phyloP scores from a whole-genome alignment of 2,329 filamentous ascomycete genomes.

The Westerdykella sp. region DNA sequence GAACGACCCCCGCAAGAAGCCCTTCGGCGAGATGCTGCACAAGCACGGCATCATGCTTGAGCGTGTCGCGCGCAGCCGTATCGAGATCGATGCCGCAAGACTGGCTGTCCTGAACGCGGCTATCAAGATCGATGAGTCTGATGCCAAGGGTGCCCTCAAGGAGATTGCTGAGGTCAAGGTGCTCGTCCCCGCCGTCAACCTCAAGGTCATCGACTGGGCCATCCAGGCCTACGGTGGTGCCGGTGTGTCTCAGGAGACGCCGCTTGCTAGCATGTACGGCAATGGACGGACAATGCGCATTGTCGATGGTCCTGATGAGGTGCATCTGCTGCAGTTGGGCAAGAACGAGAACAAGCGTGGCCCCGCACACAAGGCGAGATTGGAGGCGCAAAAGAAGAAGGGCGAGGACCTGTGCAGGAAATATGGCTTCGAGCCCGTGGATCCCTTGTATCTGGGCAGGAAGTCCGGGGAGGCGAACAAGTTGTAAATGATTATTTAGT shows the following conservation, averaged over 20 bases:
- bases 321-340: constrained; percentile 69
- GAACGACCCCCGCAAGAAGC: constrained; percentile 85
- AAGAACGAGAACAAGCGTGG: constrained; percentile 72
- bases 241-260: constrained; percentile 91
- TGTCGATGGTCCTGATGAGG: constrained; percentile 94
- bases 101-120: constrained; percentile 90
- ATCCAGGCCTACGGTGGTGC: constrained; percentile 88
- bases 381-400: constrained; percentile 59
- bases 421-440: constrained; percentile 45
- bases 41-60: constrained; percentile 93
- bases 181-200: constrained; percentile 71
- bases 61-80: constrained; percentile 84
- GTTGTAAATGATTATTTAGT: constrained; percentile 26
- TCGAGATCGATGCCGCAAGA: constrained; percentile 90
- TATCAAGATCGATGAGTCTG: constrained; percentile 83
- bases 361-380: constrained; percentile 53
- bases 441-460: constrained; percentile 40
- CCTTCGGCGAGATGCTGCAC: constrained; percentile 80
- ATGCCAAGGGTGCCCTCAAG: constrained; percentile 82
- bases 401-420: constrained; percentile 60
- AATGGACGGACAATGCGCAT: constrained; percentile 74
- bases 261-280: constrained; percentile 71
- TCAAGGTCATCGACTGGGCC: constrained; percentile 87
- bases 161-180: constrained; percentile 97
- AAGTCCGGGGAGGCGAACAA: constrained; percentile 37